These are phyloP conservation scores for Ganoderma sinense DNA, from an alignment of 1,284 basidiomycete genomes.

Conservation along the genomic window DNA sequence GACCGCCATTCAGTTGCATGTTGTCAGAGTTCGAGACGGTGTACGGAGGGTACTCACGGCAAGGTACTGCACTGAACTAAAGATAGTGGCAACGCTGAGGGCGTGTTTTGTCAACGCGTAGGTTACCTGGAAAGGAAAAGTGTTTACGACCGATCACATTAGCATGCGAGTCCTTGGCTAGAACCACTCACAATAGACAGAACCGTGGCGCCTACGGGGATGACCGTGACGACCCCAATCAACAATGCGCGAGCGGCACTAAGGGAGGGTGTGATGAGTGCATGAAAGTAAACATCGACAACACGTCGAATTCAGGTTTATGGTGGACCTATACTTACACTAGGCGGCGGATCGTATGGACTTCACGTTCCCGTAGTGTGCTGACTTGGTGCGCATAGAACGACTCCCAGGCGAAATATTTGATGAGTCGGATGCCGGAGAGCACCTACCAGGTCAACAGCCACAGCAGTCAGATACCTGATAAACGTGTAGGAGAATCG, in stretches of 20 bases:
- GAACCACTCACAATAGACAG: conserved; percentile 67
- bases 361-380: conserved; percentile 59
- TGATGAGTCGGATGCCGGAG: conserved; percentile 69
- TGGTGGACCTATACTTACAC: conserved; percentile 48
- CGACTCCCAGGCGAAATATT: conserved; percentile 67
- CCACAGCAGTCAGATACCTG: background rate
- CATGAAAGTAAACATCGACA: background rate
- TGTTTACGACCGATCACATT: too few relatives aligned
- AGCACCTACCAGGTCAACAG: conserved; percentile 49
- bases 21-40: background rate
- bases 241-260: conserved; percentile 54
- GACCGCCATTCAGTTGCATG: background rate
- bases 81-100: conserved; percentile 75
- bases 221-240: conserved; percentile 64
- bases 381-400: conserved; percentile 68
- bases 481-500: background rate
- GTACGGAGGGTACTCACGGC: conserved; percentile 53
- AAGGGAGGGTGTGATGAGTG: background rate
- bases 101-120: conserved; percentile 72
- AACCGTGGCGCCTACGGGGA: conserved; percentile 68
- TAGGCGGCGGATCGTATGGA: conserved; percentile 55
- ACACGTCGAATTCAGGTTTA: background rate
- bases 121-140: conserved; percentile 57
- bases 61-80: conserved; percentile 79
- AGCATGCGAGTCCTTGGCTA: background rate